phyloP scores from a whole-genome alignment of 1,139 yeast species.

The Yamadazyma conglobata region DNA sequence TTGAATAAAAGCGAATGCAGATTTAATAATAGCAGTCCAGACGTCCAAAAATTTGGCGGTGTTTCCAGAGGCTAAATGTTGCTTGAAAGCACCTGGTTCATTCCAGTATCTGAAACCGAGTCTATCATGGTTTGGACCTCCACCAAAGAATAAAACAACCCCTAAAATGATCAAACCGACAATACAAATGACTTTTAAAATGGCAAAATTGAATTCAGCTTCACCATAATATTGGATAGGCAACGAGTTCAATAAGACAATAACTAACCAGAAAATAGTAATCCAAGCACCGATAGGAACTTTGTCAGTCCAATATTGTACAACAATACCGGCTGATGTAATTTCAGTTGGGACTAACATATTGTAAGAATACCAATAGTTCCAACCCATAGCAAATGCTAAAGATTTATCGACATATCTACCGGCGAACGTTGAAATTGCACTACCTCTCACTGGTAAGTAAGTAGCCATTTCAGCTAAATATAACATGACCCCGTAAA shows the following conservation, averaged over 20 bases:
- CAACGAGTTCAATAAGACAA: constrained; percentile 22
- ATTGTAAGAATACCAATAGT: constrained; percentile 69
- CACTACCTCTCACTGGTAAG: constrained; percentile 60
- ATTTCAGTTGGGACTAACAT: constrained; percentile 78
- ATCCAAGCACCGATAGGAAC: constrained; percentile 30
- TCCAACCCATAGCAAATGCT: constrained; percentile 77
- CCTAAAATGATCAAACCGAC: constrained; percentile 25
- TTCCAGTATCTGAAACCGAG: constrained; percentile 31
- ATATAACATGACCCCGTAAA: constrained; percentile 58
- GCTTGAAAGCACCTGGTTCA: constrained; percentile 24
- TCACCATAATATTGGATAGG: constrained; percentile 31
- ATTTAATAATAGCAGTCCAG: constrained; percentile 27
- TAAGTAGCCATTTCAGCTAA: constrained; percentile 82
- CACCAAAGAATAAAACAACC: constrained; percentile 30
- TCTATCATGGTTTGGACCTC: constrained; percentile 23
- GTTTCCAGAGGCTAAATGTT: constrained; percentile 17
- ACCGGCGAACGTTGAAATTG: constrained; percentile 49
- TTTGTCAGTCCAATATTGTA: constrained; percentile 60
- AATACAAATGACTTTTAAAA: constrained; percentile 24
- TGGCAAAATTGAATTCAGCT: constrained; percentile 29
- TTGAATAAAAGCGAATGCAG: constrained; percentile 33
- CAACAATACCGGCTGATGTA: constrained; percentile 71
- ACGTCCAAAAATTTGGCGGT: constrained; percentile 26
- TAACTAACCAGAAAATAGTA: constrained; percentile 23
- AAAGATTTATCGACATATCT: constrained; percentile 57